Base-by-base conservation (phyloP, 352 stramenopile species). In the Phytopythium sindhum region DNA sequence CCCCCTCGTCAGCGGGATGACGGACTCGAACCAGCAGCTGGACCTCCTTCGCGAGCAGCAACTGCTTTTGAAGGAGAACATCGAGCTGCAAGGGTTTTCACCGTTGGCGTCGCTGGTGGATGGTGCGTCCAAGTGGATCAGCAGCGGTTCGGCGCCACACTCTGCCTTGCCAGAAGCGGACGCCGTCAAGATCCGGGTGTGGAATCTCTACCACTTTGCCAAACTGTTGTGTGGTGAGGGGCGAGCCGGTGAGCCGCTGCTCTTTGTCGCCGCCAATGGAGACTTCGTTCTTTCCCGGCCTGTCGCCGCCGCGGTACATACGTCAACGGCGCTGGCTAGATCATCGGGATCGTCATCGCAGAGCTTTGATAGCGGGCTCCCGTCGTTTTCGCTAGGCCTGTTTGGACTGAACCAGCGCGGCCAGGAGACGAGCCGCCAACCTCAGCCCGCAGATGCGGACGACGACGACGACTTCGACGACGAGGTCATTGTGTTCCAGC, bases 401-500 rank as follows among this genome's bases (percentile, higher is more conserved):
- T 51, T 61, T 28, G 37, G 54, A 50, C n/a, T 33, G 54, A 69
- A 71, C 17, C 54, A 77, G 19, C 57, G 23, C 48, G 33, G 2
- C 24, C 63, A 41, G 56, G 57, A 61, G 29, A 21, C 35, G 56
- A 60, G 58, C 53, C 48, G 55, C 52, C 65, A 33, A 56, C 51
- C 54, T 21, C 28, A 54, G 50, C 39, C 52, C 3, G 61, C 61
- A 50, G 64, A 57, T 19, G 65, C 68, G 19, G 77, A 86, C 41
- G 77, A 81, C 0, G 81, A 88, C n/a, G 86, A 92, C 42, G 79
- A 95, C 26, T 86, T 93, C 63, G 84, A 93, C 53, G 86, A 93
- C 61, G 86, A 95, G 68, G 84, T 95, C 52, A 95, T 95, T 60
- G 82, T 95, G 26, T 95, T 86, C 68, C 81, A 88, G 65, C 86